Conservation (phyloP, 345 rosid genomes). For the Lenwebbia sp. region DNA sequence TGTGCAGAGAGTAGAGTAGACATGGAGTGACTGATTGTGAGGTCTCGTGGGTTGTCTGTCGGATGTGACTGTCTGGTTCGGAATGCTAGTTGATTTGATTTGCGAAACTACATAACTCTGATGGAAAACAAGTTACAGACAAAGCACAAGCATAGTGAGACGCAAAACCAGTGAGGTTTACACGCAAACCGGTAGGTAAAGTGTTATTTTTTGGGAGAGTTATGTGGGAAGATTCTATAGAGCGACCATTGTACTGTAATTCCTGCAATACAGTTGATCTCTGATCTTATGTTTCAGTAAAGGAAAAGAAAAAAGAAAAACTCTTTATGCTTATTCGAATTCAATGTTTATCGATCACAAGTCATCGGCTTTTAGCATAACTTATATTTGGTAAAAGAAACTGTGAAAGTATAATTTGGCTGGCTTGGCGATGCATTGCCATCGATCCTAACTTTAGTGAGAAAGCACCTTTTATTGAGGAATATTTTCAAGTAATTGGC, state of each 20-base stretch:
- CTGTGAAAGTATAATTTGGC: background rate
- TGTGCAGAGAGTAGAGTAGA: background rate
- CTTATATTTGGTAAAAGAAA: background rate
- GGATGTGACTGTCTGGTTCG: background rate
- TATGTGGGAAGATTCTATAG: background rate
- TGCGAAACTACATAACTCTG: background rate
- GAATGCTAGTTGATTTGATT: background rate
- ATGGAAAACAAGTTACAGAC: background rate
- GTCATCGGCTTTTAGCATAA: background rate
- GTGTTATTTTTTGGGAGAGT: background rate
- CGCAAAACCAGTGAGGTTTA: background rate
- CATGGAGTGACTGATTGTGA: background rate
- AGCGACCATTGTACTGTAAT: background rate
- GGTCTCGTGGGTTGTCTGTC: accelerated
- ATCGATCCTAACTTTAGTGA: background rate
- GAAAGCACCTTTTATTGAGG: background rate
- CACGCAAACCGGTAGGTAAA: background rate
- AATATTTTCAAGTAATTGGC: background rate
- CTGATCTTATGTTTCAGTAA: background rate
- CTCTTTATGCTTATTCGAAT: background rate
- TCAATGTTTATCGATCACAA: background rate
- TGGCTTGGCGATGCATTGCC: background rate
- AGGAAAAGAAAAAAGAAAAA: background rate
- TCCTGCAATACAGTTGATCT: background rate
- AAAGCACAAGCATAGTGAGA: background rate